phyloP scores from a whole-genome alignment of 2,329 filamentous ascomycete species.

The Fusarium armeniacum region DNA sequence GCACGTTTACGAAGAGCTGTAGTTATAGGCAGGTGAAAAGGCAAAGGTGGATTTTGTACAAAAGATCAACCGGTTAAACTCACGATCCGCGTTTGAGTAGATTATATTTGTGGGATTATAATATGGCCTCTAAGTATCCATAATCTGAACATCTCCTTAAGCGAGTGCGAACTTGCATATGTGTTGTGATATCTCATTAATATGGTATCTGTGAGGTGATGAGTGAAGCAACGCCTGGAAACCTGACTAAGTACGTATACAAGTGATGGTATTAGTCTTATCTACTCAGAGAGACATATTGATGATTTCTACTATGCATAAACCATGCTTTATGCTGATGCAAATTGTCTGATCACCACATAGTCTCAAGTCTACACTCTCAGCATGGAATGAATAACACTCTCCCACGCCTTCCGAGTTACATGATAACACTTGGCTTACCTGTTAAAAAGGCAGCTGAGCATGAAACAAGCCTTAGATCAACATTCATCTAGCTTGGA shows the following conservation, averaged over 20 bases:
- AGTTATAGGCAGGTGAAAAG: not conserved
- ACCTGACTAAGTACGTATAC: not conserved
- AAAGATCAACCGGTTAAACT: not conserved
- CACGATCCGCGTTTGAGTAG: not conserved
- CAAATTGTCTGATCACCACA: not conserved
- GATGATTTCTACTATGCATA: not conserved
- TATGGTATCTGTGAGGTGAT: not conserved
- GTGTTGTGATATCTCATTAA: not conserved
- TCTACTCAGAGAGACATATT: no score
- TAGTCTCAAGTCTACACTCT: not conserved
- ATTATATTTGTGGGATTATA: not conserved
- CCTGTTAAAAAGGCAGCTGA: fast-evolving
- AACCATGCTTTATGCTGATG: not conserved
- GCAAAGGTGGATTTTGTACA: not conserved
- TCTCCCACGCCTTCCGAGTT: not conserved
- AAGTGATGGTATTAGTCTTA: not conserved
- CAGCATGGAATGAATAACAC: not conserved
- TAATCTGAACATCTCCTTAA: not conserved
- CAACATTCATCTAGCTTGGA: not conserved
- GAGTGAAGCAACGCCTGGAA: not conserved
- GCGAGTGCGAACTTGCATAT: not conserved
- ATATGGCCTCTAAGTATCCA: not conserved
- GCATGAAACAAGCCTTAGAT: fast-evolving
- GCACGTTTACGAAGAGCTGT: not conserved
- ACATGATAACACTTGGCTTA: not conserved